Conservation (phyloP, 148 eudicot genomes). For the Fagopyrum homotropicum region DNA sequence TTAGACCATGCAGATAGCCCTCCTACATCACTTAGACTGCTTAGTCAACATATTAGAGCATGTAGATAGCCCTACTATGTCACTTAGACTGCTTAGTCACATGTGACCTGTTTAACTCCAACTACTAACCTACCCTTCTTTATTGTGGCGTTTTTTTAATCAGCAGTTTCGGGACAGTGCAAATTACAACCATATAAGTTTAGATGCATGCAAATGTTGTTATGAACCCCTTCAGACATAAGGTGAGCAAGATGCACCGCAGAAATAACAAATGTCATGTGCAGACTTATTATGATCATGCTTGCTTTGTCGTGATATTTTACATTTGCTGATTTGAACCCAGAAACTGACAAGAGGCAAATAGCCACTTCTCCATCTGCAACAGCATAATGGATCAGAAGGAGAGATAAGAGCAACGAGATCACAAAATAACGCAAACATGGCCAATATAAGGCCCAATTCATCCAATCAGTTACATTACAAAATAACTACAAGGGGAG, state of each 20-base stretch:
- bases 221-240: not conserved
- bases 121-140: not conserved
- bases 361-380: not conserved
- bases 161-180: not conserved
- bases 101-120: constrained; percentile 4
- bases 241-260: not conserved
- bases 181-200: not conserved
- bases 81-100: not conserved
- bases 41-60: constrained; percentile 1
- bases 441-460: not conserved
- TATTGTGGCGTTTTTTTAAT: not conserved
- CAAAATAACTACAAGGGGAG: not conserved
- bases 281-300: constrained; percentile 1
- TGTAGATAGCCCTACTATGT: not conserved
- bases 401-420: not conserved
- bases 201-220: not conserved
- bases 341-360: not conserved
- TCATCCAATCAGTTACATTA: not conserved
- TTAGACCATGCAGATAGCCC: not conserved
- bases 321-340: not conserved
- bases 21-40: not conserved
- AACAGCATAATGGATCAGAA: not conserved
- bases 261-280: not conserved
- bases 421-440: not conserved
- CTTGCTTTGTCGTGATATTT: not conserved